Conservation (phyloP, 768 basidiomycete species). For the Mycena leptocephala region DNA sequence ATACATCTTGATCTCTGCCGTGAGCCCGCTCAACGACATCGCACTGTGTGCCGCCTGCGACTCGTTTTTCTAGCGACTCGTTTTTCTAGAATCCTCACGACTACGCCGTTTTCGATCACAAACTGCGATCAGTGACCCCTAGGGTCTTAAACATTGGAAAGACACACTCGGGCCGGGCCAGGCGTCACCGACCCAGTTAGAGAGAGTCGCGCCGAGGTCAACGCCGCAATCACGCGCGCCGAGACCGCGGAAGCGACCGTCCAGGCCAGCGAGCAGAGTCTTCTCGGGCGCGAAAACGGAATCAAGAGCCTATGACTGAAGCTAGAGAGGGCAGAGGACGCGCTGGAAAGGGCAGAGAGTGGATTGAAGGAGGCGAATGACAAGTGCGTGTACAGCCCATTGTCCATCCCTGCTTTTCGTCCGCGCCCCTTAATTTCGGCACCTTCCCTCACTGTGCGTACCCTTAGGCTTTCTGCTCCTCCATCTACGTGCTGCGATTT, state of each 20-base stretch:
- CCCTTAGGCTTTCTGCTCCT: slow-evolving; percentile 58
- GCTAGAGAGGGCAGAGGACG: slow-evolving; percentile 68
- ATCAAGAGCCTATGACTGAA: slow-evolving; percentile 72
- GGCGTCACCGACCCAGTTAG: no score
- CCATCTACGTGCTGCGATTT: slow-evolving; percentile 55
- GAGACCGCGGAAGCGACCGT: slow-evolving; percentile 59
- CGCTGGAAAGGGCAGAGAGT: slow-evolving; percentile 47
- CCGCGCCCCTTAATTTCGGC: neutral
- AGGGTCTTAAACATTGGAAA: no score
- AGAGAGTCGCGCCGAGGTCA: slow-evolving; percentile 68
- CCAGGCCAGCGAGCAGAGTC: slow-evolving; percentile 68
- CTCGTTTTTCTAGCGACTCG: no score
- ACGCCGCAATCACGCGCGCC: slow-evolving; percentile 72
- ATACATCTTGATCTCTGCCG: no score
- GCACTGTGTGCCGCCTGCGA: no score
- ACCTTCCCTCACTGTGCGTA: slow-evolving; percentile 5
- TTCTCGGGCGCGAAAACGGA: slow-evolving; percentile 77
- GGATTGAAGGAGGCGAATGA: slow-evolving; percentile 83
- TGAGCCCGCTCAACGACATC: no score
- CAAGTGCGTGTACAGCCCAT: slow-evolving; percentile 49
- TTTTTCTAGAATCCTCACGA: no score
- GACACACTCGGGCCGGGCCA: no score
- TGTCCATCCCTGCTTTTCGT: neutral
- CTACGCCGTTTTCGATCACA: no score
- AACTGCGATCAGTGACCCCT: no score